These are phyloP conservation scores for Ramaria sp. DNA, from an alignment of 768 basidiomycete species.

Conservation along the genomic window DNA sequence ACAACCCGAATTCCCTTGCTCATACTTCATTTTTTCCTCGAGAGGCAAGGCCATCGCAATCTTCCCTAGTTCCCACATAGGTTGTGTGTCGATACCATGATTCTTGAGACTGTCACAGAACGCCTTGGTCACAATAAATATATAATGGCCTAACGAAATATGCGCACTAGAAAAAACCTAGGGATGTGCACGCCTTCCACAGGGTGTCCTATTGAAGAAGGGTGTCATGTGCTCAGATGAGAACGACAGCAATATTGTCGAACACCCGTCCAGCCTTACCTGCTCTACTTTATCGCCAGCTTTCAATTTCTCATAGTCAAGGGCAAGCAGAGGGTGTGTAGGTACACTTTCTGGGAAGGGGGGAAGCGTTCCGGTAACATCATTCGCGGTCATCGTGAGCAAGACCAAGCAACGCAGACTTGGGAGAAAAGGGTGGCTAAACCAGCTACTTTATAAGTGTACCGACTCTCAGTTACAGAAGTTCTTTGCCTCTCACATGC, in stretches of 20 bases:
- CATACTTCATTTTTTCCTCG: slow-evolving; percentile 43
- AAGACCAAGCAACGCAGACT: neutral
- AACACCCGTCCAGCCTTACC: neutral
- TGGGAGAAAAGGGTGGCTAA: neutral
- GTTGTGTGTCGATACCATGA: slow-evolving; percentile 39
- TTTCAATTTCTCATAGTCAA: slow-evolving; percentile 31
- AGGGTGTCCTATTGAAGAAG: slow-evolving; percentile 20
- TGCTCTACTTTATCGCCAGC: slow-evolving; percentile 24
- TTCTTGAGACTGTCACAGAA: slow-evolving; percentile 35
- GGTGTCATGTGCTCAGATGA: too few relatives aligned
- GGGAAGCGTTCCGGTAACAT: neutral
- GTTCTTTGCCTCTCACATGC: too few relatives aligned
- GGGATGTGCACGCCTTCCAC: slow-evolving; percentile 35
- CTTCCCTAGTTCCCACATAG: slow-evolving; percentile 46
- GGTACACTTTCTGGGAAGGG: slow-evolving; percentile 34
- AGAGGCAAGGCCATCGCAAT: slow-evolving; percentile 42
- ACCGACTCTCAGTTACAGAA: too few relatives aligned
- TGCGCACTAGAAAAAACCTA: slow-evolving; percentile 46
- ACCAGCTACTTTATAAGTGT: neutral
- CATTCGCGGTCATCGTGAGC: neutral
- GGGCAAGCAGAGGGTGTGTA: slow-evolving; percentile 33
- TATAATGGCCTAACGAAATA: slow-evolving; percentile 5
- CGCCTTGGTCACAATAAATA: neutral
- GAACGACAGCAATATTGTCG: neutral
- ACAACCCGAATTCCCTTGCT: slow-evolving; percentile 29